Evolutionary conservation across 2,329 filamentous ascomycete genomes (phyloP).

Genomic region (Fusarium tupiense): DNA sequence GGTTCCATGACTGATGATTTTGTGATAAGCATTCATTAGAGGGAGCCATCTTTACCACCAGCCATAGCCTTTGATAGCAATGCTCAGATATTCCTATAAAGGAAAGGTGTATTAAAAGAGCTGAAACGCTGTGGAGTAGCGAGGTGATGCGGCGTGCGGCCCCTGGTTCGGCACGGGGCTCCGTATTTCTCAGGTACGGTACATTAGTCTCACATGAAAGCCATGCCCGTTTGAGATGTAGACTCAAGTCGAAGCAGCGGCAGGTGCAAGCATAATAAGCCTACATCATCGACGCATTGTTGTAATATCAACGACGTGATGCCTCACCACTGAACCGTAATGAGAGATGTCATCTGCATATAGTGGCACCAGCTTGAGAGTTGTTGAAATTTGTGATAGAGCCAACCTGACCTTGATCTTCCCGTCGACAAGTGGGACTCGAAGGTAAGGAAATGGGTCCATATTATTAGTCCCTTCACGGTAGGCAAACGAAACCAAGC

Average conservation of each 20-base stretch:
- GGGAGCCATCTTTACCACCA: background rate
- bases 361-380: background rate
- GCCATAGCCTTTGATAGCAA: background rate
- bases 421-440: background rate
- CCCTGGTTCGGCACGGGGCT: slow-evolving; percentile 18
- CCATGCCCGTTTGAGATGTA: slow-evolving; percentile 21
- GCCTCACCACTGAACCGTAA: background rate
- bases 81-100: background rate
- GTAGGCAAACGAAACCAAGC: slow-evolving; percentile 16
- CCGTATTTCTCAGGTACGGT: slow-evolving; percentile 26
- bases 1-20: background rate
- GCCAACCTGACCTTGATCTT: slow-evolving; percentile 5
- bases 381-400: slow-evolving; percentile 3
- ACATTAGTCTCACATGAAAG: slow-evolving; percentile 21
- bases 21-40: background rate
- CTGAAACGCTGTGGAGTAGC: slow-evolving; percentile 40
- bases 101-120: slow-evolving; percentile 28
- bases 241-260: background rate
- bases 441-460: background rate
- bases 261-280: background rate
- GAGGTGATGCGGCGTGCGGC: slow-evolving; percentile 11
- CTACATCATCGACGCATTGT: background rate
- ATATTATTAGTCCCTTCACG: slow-evolving; percentile 1
- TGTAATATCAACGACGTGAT: background rate
- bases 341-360: background rate